Conservation (phyloP, 2,329 filamentous ascomycete species). For the Geoglossum cookeanum region DNA sequence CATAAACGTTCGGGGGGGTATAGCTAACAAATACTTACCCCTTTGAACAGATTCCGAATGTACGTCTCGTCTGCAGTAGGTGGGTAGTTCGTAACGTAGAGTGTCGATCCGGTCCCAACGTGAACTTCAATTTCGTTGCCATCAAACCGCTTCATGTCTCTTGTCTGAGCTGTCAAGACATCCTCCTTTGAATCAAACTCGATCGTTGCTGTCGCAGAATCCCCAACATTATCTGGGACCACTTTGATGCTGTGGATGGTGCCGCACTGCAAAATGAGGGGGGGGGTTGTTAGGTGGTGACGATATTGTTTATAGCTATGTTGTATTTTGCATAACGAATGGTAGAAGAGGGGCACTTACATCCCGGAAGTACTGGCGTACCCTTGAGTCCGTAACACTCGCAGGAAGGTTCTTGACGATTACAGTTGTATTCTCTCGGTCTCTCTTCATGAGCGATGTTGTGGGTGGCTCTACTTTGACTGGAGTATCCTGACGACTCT, state of each 20-base stretch:
- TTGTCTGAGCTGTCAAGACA: conserved; percentile 59
- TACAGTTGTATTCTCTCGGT: conserved; percentile 78
- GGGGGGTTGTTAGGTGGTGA: neutral
- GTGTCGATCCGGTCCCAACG: conserved; percentile 56
- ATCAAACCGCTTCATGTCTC: conserved; percentile 62
- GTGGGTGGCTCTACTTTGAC: conserved; percentile 14
- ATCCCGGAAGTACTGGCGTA: conserved; percentile 81
- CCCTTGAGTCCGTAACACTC: conserved; percentile 47
- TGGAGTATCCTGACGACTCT: conserved; percentile 33
- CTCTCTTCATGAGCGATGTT: conserved; percentile 40
- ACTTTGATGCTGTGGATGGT: conserved; percentile 61
- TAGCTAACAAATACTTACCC: conserved; percentile 19
- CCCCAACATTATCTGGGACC: conserved; percentile 38
- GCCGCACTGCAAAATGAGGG: conserved; percentile 37
- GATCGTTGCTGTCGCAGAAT: conserved; percentile 52
- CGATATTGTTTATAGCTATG: too few relatives aligned
- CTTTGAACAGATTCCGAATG: conserved; percentile 47
- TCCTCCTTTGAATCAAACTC: conserved; percentile 74
- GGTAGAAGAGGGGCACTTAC: conserved; percentile 16
- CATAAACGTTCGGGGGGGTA: neutral
- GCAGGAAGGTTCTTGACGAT: conserved; percentile 59
- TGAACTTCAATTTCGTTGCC: conserved; percentile 54
- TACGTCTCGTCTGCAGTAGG: conserved; percentile 52
- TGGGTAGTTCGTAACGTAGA: conserved; percentile 86
- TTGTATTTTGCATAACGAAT: too few relatives aligned